phyloP scores from a whole-genome alignment of 805 yeast species.

The Candida lessepsii region DNA sequence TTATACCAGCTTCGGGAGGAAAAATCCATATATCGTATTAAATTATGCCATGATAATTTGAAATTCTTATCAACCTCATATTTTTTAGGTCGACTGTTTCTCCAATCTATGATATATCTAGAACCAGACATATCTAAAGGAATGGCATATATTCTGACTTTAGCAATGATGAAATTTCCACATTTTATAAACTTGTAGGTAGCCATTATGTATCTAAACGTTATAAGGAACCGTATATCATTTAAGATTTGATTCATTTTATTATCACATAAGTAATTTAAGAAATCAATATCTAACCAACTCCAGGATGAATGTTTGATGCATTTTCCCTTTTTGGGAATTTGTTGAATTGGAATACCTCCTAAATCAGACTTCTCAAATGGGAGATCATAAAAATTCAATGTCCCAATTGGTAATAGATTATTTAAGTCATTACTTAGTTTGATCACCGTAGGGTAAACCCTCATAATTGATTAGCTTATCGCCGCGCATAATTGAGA shows the following conservation, averaged over 20 bases:
- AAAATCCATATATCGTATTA: slow-evolving; percentile 47
- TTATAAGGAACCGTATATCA: slow-evolving; percentile 45
- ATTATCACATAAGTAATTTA: slow-evolving; percentile 17
- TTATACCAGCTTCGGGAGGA: slow-evolving; percentile 12
- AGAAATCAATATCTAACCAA: slow-evolving; percentile 54
- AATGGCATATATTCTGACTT: slow-evolving; percentile 47
- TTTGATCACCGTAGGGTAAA: slow-evolving; percentile 10
- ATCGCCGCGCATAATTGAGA: no score
- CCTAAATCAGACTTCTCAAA: slow-evolving; percentile 29
- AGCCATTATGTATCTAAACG: slow-evolving; percentile 40
- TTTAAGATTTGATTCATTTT: slow-evolving; percentile 25
- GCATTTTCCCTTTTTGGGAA: slow-evolving; percentile 21
- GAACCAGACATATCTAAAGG: slow-evolving; percentile 44
- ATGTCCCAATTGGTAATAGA: slow-evolving; percentile 49
- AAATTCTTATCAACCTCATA: slow-evolving; percentile 23
- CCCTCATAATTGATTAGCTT: neutral
- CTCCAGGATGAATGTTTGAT: slow-evolving; percentile 41
- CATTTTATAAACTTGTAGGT: slow-evolving; percentile 36
- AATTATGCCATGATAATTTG: slow-evolving; percentile 27
- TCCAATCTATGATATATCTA: slow-evolving; percentile 31
- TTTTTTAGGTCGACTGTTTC: slow-evolving; percentile 34
- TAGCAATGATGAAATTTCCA: slow-evolving; percentile 18
- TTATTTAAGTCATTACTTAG: slow-evolving; percentile 41
- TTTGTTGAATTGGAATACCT: slow-evolving; percentile 20
- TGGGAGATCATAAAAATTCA: slow-evolving; percentile 47